A percentile compares a stretch with the other conserved stretches of the same genome.
Evolutionary conservation across 2,329 filamentous ascomycete genomes (phyloP).

Genomic region (Penicillium olsonii): DNA sequence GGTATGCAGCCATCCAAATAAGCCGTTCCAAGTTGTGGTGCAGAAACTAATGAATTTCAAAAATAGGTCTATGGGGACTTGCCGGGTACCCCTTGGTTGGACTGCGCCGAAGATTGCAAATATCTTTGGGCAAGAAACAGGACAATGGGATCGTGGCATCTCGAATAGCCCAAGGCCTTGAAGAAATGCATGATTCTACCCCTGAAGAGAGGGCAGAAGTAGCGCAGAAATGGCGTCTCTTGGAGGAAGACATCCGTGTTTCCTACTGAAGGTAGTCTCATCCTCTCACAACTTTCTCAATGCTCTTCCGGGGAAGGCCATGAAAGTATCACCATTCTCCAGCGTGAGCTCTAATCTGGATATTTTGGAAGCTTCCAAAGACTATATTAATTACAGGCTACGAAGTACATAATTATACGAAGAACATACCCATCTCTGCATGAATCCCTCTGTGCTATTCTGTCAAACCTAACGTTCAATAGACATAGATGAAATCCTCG

Average conservation of each 20-base stretch:
- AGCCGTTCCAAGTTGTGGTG: too few relatives aligned
- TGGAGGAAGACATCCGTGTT: conserved; percentile 14
- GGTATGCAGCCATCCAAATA: conserved; percentile 52
- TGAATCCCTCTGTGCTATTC: too few relatives aligned
- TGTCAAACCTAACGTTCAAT: background rate
- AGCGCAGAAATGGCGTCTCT: conserved; percentile 15
- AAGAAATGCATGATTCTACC: conserved; percentile 22
- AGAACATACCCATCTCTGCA: too few relatives aligned
- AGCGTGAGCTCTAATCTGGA: too few relatives aligned
- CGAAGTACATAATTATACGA: too few relatives aligned
- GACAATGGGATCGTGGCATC: conserved; percentile 18
- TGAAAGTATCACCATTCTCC: too few relatives aligned
- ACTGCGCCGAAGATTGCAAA: conserved; percentile 24
- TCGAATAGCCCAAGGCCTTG: conserved; percentile 22
- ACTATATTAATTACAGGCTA: too few relatives aligned
- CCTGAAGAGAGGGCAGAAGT: conserved; percentile 18
- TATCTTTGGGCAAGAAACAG: conserved; percentile 21
- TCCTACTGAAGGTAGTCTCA: background rate
- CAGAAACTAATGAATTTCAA: background rate
- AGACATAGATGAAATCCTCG: conserved; percentile 16
- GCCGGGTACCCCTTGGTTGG: conserved; percentile 29
- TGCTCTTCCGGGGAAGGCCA: background rate
- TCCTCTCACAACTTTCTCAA: too few relatives aligned
- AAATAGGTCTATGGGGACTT: conserved; percentile 26
- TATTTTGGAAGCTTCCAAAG: too few relatives aligned